Base-by-base conservation (phyloP, 441 rosid species). In the Pelargonium cotyledonis region DNA sequence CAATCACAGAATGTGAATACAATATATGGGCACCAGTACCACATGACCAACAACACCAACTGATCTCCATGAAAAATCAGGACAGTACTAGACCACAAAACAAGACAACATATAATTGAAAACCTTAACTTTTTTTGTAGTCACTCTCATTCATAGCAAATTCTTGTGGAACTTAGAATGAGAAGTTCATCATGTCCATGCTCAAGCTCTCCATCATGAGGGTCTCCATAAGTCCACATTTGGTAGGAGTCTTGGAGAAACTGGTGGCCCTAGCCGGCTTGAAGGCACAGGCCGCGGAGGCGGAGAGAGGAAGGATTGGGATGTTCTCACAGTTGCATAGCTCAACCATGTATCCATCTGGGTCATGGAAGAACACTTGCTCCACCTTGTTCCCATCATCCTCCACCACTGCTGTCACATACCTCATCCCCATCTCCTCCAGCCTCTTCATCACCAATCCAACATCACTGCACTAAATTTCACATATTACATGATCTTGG, bases 171-270 rank as follows among this genome's bases (percentile, higher is more conserved):
- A 49, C 16, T 79, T 75, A 87, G 26, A 87, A 87, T 2, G 88
- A 82, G n/a, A 87, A 73, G 76, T 83, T 80, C 73, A 87, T 46
- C 80, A 85, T 87, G 43, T 87, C 91, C 89, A 81, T 77, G 84
- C 89, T 85, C 65, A 87, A 80, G 80, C 79, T 84, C 81, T 87
- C 91, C 91, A 87, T 85, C 91, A 87, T 85, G 21, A 73, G 75
- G 38, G 44, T 85, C 80, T 87, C 91, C 86, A 85, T 78, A 76
- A 85, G 82, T 19, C 89, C 85, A 64, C 91, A 85, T 16, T 0
- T 44, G 76, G 16, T n/a, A 61, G 29, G 76, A 67, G 77, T 70
- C 41, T 73, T 81, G 63, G 71, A 72, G 82, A 84, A 76, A 57
- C 79, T 77, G 9, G 67, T 69, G 29, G 47, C 58, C 66, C 68